These are phyloP conservation scores for Cercospora sojina DNA, from an alignment of 2,329 filamentous ascomycete species.

Conservation along the genomic window DNA sequence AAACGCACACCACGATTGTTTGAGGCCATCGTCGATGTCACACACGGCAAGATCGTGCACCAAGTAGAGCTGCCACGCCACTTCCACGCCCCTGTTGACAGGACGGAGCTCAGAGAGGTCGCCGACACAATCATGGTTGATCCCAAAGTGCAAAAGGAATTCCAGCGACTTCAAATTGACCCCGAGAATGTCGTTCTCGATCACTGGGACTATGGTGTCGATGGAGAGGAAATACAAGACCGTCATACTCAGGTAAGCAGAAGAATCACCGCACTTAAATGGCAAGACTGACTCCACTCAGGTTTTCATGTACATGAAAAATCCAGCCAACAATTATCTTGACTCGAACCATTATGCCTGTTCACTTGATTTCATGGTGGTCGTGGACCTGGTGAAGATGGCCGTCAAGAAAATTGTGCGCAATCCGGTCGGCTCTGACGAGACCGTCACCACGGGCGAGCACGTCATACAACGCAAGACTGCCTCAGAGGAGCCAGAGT, in stretches of 20 bases:
- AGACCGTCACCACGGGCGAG: not conserved
- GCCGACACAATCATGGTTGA: not conserved
- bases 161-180: too few species aligned
- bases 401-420: not conserved
- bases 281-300: not conserved
- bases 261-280: too few species aligned
- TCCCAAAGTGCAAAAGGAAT: too few species aligned
- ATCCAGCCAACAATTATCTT: not conserved
- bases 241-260: too few species aligned
- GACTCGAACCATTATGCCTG: not conserved
- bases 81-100: not conserved
- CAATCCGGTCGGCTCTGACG: not conserved
- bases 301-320: not conserved
- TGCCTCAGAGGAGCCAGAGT: not conserved
- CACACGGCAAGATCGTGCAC: not conserved
- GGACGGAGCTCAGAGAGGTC: not conserved
- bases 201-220: too few species aligned
- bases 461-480: not conserved
- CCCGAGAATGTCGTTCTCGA: too few species aligned
- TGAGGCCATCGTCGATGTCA: too few species aligned
- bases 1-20: too few species aligned
- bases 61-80: not conserved
- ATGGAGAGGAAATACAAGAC: too few species aligned
- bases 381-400: not conserved
- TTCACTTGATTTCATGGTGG: not conserved